Conservation (phyloP, 345 rosid genomes). For the Acer yangbiense region DNA sequence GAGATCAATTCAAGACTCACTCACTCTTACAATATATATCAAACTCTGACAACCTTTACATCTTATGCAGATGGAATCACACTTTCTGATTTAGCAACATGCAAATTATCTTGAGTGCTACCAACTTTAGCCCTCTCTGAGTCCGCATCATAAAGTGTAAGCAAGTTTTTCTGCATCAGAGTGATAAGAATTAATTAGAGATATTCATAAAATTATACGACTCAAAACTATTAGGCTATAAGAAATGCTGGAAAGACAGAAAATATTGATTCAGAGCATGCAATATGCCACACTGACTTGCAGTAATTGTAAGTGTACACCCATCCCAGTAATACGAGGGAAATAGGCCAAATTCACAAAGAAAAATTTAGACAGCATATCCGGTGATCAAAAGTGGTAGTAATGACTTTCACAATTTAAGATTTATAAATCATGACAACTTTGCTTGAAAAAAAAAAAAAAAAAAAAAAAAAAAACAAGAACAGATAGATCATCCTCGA, state of each 20-base stretch:
- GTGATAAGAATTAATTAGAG: not conserved
- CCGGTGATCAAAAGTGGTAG: not conserved
- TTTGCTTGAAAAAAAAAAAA: not conserved
- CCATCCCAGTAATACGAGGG: not conserved
- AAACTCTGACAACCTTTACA: not conserved
- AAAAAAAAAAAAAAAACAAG: not conserved
- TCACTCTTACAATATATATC: not conserved
- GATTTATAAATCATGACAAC: not conserved
- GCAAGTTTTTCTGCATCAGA: slow-evolving; percentile 45
- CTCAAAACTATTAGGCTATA: not conserved
- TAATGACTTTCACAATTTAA: not conserved
- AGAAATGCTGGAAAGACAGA: not conserved
- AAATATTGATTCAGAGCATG: not conserved
- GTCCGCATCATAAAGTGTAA: slow-evolving; percentile 29
- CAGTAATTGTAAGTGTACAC: not conserved
- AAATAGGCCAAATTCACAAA: not conserved
- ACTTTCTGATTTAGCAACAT: slow-evolving; percentile 26
- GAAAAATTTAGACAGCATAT: not conserved
- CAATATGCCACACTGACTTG: not conserved
- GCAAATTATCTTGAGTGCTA: slow-evolving; percentile 1
- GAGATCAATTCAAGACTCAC: not conserved
- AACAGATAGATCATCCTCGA: not conserved
- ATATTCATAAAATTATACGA: not conserved
- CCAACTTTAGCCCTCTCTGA: slow-evolving; percentile 27
- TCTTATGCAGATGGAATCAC: slow-evolving; percentile 33